Percentiles rank a stretch among this genome's conserved stretches.
phyloP scores from a whole-genome alignment of 2,329 filamentous ascomycete species.

The Aspergillus ochraceoroseus region DNA sequence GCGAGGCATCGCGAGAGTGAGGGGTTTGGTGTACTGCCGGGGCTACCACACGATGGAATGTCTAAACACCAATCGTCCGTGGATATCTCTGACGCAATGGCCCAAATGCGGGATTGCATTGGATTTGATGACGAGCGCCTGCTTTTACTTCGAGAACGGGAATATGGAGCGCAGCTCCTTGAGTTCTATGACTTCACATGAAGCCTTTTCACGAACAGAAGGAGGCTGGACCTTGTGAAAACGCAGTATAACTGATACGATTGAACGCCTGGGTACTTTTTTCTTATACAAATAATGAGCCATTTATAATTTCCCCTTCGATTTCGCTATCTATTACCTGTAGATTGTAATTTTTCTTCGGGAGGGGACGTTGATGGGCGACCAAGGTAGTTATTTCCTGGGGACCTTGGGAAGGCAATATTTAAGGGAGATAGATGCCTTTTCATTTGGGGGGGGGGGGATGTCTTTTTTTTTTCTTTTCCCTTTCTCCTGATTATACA shows the following conservation, averaged over 20 bases:
- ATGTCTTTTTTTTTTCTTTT: too few species aligned
- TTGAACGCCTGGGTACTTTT: too few species aligned
- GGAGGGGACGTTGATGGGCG: too few species aligned
- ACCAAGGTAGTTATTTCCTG: too few species aligned
- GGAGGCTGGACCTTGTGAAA: neutral
- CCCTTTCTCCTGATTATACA: too few species aligned
- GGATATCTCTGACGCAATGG: slow-evolving; percentile 37
- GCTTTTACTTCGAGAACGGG: slow-evolving; percentile 72
- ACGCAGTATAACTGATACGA: neutral
- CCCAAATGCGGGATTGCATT: slow-evolving; percentile 59
- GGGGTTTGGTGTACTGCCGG: slow-evolving; percentile 5
- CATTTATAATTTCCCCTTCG: too few species aligned
- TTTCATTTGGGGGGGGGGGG: too few species aligned
- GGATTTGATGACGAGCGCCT: slow-evolving; percentile 90
- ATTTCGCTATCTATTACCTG: too few species aligned
- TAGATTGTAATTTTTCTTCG: too few species aligned
- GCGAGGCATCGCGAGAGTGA: slow-evolving; percentile 12
- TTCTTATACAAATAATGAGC: too few species aligned
- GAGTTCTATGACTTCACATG: slow-evolving; percentile 84
- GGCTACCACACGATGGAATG: slow-evolving; percentile 17
- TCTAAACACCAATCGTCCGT: slow-evolving; percentile 21
- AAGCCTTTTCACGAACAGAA: neutral
- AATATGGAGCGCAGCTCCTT: slow-evolving; percentile 64
- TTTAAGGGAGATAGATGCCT: too few species aligned
- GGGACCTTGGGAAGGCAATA: too few species aligned